Base-by-base conservation (phyloP, 2,329 filamentous ascomycete genomes). In the Fusarium scirpi region DNA sequence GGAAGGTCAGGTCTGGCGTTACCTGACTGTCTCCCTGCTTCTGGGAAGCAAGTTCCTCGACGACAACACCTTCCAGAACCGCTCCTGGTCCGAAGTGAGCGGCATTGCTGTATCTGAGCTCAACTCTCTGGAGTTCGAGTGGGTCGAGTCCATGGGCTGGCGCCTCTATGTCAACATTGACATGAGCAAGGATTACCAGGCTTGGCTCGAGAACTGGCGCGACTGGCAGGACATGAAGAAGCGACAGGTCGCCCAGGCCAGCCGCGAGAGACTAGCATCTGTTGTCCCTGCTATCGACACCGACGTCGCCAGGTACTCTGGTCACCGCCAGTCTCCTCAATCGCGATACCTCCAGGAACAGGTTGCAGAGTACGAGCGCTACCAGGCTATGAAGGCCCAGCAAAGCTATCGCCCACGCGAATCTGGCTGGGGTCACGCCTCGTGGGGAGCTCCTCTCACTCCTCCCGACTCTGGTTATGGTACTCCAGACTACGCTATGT, bases 61-160 rank as follows among this genome's bases (percentile, higher is more conserved):
- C 77, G 94, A 97, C 85, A 97, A 97, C 82, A 98, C 94, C 8
- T 98, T 98, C 82, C 94, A 97, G 85, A 98, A 97, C 83, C 92
- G 93, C 58, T 97, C 94, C 2, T 98, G 94, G 94, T 93, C 94
- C 8, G 94, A 98, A 78, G 94, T 98, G 55, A 97, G 94, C 81
- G 93, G 93, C 67, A 97, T 98, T 72, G 86, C 91, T 32, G 94
- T 97, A 22, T 82, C 87, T 5, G 94, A 97, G 77, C 86, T 98
- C 73, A 97, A 97, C 82, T 85, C 87, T 65, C 87, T 97, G 79
- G 94, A 98, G 84, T 89, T 91, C 75, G 92, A 97, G 74, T 98
- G 94, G 94, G 86, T 98, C 43, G 86, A 89, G 58, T 90, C 91
- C 44, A 96, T 97, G 78, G 86, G 89, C 73, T 97, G 93, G 91